A percentile compares a stretch with the other conserved stretches of the same genome.
Evolutionary conservation across 192 early-diverging fungal genomes (phyloP).

Genomic region (Umbelopsis sp.): DNA sequence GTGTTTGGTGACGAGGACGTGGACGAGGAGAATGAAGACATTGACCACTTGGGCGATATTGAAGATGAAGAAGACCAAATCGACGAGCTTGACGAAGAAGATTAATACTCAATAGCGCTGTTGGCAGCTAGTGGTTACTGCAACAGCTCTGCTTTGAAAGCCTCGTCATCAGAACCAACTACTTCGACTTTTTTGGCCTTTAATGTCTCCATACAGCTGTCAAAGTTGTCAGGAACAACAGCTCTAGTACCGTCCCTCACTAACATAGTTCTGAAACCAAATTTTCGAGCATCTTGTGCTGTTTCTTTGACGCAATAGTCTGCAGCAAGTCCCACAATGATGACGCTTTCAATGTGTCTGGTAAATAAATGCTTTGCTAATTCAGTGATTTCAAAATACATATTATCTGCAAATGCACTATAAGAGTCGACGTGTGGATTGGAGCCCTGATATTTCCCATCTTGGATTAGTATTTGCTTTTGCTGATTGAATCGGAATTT

Average conservation of each 20-base stretch:
- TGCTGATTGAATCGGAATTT: background rate
- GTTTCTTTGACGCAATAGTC: constrained; percentile 40
- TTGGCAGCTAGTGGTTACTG: background rate
- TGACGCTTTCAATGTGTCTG: constrained; percentile 21
- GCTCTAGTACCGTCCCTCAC: constrained; percentile 28
- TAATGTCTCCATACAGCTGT: background rate
- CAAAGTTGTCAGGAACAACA: constrained; percentile 21
- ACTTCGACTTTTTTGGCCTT: constrained; percentile 12
- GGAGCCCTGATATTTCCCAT: constrained; percentile 3
- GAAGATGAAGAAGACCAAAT: constrained; percentile 2
- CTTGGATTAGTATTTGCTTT: background rate
- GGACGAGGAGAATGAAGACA: background rate
- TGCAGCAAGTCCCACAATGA: constrained; percentile 26
- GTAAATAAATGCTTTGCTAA: constrained; percentile 31
- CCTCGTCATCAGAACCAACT: background rate
- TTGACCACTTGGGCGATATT: background rate
- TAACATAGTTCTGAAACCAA: constrained; percentile 35
- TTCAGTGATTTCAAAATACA: constrained; percentile 25
- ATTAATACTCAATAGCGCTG: background rate
- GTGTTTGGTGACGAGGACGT: constrained; percentile 28
- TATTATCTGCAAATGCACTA: constrained; percentile 35
- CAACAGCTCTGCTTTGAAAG: background rate
- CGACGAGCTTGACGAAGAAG: constrained; percentile 6
- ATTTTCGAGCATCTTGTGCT: constrained; percentile 34
- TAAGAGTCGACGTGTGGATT: constrained; percentile 38